Conservation (phyloP, 768 basidiomycete genomes). For the Pleurotus pulmonarius region DNA sequence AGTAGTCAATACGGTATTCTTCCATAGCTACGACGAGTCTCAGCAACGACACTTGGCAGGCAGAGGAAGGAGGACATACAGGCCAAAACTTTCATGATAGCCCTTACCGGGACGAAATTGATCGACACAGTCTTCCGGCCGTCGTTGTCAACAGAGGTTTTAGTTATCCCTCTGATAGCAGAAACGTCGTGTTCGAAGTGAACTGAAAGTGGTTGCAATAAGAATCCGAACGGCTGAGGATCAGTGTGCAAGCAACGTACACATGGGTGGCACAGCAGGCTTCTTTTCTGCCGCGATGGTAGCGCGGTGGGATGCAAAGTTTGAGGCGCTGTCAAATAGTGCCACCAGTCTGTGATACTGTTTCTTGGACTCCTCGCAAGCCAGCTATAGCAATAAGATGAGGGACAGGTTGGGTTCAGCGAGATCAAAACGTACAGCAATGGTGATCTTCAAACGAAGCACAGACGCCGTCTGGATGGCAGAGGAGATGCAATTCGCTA, state of each 20-base stretch:
- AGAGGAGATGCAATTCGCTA: slow-evolving; percentile 34
- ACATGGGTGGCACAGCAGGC: slow-evolving; percentile 29
- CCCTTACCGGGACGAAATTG: neutral
- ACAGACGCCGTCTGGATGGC: slow-evolving; percentile 39
- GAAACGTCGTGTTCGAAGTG: neutral
- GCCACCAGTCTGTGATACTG: slow-evolving; percentile 24
- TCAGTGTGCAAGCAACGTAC: slow-evolving; percentile 14
- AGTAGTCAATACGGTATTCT: neutral
- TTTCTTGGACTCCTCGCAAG: slow-evolving; percentile 21
- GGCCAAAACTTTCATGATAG: neutral
- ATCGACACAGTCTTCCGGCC: neutral
- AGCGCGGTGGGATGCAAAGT: slow-evolving; percentile 22
- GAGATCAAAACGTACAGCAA: slow-evolving; percentile 23
- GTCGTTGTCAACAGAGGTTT: neutral
- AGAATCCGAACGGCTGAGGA: neutral
- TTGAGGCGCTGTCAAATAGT: slow-evolving; percentile 24
- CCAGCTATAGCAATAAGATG: slow-evolving; percentile 13
- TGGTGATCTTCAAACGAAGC: slow-evolving; percentile 29
- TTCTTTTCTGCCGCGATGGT: slow-evolving; percentile 17
- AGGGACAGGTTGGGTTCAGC: neutral
- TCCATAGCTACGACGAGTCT: neutral
- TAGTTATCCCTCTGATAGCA: neutral
- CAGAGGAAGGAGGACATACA: neutral
- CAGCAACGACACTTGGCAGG: neutral
- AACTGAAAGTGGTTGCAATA: neutral